Conservation (phyloP, 495 filamentous ascomycete species). For the Hypoxylon perforatum region DNA sequence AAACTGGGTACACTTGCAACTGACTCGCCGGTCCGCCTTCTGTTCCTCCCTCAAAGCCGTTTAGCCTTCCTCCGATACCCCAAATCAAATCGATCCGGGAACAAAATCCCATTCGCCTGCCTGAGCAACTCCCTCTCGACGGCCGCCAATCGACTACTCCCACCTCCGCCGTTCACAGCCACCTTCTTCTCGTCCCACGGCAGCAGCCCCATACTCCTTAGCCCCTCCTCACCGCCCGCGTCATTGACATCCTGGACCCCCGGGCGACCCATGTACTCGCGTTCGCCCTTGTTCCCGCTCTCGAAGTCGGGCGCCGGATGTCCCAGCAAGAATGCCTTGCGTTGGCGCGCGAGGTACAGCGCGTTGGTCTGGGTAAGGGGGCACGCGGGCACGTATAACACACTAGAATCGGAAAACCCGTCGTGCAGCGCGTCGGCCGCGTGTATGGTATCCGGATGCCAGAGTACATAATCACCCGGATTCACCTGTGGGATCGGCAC, state of each 20-base stretch:
- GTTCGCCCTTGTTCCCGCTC: constrained; percentile 64
- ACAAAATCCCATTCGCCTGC: constrained; percentile 57
- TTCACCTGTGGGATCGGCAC: constrained; percentile 76
- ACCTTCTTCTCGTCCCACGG: constrained; percentile 53
- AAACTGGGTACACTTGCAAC: no score
- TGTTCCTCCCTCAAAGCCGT: not conserved
- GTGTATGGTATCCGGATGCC: constrained; percentile 78
- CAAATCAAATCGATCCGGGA: constrained; percentile 56
- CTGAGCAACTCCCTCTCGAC: constrained; percentile 47
- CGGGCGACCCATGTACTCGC: constrained; percentile 57
- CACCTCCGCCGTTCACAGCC: not conserved
- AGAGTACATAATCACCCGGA: constrained; percentile 88
- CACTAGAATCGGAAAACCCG: constrained; percentile 7
- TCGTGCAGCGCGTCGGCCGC: constrained; percentile 58
- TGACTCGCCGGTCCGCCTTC: not conserved
- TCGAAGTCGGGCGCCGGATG: constrained; percentile 73
- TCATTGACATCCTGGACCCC: constrained; percentile 62
- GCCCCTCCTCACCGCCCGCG: constrained; percentile 55
- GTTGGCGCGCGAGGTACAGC: constrained; percentile 76
- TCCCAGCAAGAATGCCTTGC: constrained; percentile 72
- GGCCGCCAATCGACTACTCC: constrained; percentile 1
- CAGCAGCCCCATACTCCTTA: constrained; percentile 62
- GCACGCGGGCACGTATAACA: constrained; percentile 84
- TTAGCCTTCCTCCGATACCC: constrained; percentile 27
- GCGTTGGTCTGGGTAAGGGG: constrained; percentile 84